Percentiles rank a stretch among this genome's conserved stretches.
Conservation (phyloP, 805 yeast genomes). For the Yarrowia sp. region DNA sequence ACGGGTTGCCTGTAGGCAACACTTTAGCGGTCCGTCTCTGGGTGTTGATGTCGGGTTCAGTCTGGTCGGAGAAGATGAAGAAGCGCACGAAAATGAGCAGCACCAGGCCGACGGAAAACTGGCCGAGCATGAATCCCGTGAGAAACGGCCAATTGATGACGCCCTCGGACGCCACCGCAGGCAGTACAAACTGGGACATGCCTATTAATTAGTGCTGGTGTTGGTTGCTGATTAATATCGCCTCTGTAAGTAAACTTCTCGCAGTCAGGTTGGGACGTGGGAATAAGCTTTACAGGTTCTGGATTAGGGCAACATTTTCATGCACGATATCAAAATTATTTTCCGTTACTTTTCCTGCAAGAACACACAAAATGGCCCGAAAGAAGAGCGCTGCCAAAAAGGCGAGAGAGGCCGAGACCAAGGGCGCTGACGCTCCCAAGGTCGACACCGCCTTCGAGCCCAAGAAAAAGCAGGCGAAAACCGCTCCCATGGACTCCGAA, state of each 20-base stretch:
- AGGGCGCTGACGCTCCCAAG: background rate
- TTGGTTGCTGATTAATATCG: background rate
- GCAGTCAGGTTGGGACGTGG: too few relatives aligned
- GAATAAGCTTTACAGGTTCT: background rate
- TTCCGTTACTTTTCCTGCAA: background rate
- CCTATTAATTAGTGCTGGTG: background rate
- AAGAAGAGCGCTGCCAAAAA: conserved; percentile 80
- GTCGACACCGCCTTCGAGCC: conserved; percentile 33
- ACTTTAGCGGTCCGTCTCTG: conserved; percentile 31
- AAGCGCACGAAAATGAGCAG: conserved; percentile 42
- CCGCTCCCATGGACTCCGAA: conserved; percentile 23
- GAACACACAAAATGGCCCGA: conserved; percentile 59
- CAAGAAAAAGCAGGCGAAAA: conserved; percentile 15
- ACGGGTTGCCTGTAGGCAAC: conserved; percentile 34
- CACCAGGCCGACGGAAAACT: conserved; percentile 42
- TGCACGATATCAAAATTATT: conserved; percentile 26
- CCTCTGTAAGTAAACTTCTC: background rate
- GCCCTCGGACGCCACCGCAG: conserved; percentile 12
- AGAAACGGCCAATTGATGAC: conserved; percentile 23
- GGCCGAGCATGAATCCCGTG: conserved; percentile 42
- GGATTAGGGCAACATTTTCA: conserved; percentile 1
- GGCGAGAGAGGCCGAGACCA: conserved; percentile 49
- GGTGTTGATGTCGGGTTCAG: conserved; percentile 19
- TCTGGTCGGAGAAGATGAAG: conserved; percentile 44
- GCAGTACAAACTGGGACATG: conserved; percentile 22